Percentiles rank a stretch among this genome's conserved stretches.
Evolutionary conservation across 2,329 filamentous ascomycete species (phyloP).

Genomic region (Aureobasidium sp.): DNA sequence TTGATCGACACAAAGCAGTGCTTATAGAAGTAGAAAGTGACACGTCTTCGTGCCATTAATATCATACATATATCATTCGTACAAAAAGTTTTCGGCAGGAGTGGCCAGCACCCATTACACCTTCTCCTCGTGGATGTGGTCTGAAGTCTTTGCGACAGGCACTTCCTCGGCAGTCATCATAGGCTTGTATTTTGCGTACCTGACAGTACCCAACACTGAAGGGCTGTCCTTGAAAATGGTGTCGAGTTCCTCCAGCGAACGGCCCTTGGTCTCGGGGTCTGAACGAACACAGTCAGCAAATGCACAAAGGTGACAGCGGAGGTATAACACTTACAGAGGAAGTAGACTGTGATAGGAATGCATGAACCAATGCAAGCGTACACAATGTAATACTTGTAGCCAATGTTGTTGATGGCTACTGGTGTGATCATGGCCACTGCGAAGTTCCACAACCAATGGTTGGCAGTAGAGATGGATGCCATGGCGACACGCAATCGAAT

Average conservation of each 20-base stretch:
- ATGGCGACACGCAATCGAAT: conserved; percentile 47
- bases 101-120: not conserved
- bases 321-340: conserved; percentile 34
- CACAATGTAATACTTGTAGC: conserved; percentile 47
- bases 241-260: conserved; percentile 28
- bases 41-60: not conserved
- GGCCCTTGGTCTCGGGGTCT: conserved; percentile 26
- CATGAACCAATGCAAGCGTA: conserved; percentile 42
- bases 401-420: conserved; percentile 45
- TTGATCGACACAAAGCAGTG: not conserved
- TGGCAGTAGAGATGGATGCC: conserved; percentile 50
- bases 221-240: conserved; percentile 22
- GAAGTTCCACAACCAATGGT: conserved; percentile 45
- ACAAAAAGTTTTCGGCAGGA: not conserved
- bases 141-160: conserved; percentile 4
- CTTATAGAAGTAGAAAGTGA: not conserved
- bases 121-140: conserved; percentile 8
- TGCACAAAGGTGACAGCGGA: too few species aligned
- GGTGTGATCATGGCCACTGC: conserved; percentile 30
- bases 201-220: conserved; percentile 15
- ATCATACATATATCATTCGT: conserved; percentile 4
- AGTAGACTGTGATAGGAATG: conserved; percentile 40
- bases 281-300: not conserved
- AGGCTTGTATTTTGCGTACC: conserved; percentile 17
- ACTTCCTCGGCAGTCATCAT: conserved; percentile 8